Percentiles rank a stretch among this genome's conserved stretches.
Evolutionary conservation across 2,329 filamentous ascomycete genomes (phyloP).

Genomic region (Seiridium unicorne): DNA sequence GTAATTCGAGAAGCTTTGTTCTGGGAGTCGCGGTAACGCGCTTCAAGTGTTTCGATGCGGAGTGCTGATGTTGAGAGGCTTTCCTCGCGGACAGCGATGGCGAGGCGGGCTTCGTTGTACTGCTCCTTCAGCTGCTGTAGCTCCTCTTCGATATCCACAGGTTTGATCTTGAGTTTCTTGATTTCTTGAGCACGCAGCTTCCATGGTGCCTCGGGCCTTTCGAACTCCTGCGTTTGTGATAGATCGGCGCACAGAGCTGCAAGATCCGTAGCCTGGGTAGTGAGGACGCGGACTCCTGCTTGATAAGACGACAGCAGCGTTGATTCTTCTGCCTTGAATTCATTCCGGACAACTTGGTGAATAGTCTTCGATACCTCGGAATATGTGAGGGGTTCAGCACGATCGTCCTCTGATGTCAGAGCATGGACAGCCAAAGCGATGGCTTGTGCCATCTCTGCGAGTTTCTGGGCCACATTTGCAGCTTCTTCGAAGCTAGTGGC

Average conservation of each 20-base stretch:
- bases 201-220: conserved; percentile 77
- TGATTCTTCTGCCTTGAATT: conserved; percentile 57
- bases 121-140: conserved; percentile 77
- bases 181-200: conserved; percentile 77
- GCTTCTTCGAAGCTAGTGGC: conserved; percentile 62
- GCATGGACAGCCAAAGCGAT: conserved; percentile 66
- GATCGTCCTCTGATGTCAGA: conserved; percentile 70
- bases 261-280: conserved; percentile 66
- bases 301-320: conserved; percentile 70
- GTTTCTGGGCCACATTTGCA: conserved; percentile 61
- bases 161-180: conserved; percentile 75
- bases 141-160: conserved; percentile 82
- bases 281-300: conserved; percentile 64
- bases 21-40: conserved; percentile 79
- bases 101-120: conserved; percentile 72
- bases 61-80: conserved; percentile 84
- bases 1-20: conserved; percentile 71
- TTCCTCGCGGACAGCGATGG: conserved; percentile 72
- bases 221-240: conserved; percentile 75
- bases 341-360: conserved; percentile 49
- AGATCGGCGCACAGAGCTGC: conserved; percentile 68
- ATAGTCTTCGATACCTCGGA: conserved; percentile 66
- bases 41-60: conserved; percentile 90
- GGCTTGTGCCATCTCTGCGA: conserved; percentile 65
- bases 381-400: conserved; percentile 65